Conservation (phyloP, 208 protist species). For the Strigomonas culicis region DNA sequence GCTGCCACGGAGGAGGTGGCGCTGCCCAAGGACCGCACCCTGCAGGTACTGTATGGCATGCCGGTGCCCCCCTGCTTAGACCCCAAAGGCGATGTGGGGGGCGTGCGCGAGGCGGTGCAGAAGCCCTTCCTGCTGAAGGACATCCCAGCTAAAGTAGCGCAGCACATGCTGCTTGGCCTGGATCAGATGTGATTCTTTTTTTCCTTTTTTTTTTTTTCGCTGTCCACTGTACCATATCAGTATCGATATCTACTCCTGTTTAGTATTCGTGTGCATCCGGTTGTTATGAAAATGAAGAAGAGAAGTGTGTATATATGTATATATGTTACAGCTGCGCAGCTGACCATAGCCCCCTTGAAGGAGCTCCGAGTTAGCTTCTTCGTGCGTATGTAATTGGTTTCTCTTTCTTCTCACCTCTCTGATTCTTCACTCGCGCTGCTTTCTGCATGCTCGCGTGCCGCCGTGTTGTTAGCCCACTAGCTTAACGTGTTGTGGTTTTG, state of each 20-base stretch:
- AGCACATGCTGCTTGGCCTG: no score
- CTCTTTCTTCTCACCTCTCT: conserved; percentile 16
- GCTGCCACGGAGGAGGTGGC: background rate
- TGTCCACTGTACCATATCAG: no score
- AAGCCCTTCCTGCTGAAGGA: background rate
- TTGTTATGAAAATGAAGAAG: background rate
- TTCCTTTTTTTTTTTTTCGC: conserved; percentile 1
- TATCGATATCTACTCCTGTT: no score
- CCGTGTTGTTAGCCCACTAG: background rate
- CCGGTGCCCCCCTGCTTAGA: background rate
- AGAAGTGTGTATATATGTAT: background rate
- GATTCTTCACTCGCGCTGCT: background rate
- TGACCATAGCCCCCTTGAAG: no score
- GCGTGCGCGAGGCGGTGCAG: no score
- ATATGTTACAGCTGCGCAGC: no score
- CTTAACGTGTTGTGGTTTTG: background rate
- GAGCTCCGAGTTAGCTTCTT: no score
- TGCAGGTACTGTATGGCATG: background rate
- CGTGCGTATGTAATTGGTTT: conserved; percentile 9
- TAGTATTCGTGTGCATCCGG: background rate
- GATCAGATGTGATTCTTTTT: background rate
- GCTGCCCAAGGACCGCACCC: background rate
- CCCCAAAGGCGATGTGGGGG: no score
- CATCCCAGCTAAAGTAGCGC: no score
- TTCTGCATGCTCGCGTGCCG: no score